Conservation (phyloP, 2,329 filamentous ascomycete genomes). For the Sphaerostilbella broomeana region DNA sequence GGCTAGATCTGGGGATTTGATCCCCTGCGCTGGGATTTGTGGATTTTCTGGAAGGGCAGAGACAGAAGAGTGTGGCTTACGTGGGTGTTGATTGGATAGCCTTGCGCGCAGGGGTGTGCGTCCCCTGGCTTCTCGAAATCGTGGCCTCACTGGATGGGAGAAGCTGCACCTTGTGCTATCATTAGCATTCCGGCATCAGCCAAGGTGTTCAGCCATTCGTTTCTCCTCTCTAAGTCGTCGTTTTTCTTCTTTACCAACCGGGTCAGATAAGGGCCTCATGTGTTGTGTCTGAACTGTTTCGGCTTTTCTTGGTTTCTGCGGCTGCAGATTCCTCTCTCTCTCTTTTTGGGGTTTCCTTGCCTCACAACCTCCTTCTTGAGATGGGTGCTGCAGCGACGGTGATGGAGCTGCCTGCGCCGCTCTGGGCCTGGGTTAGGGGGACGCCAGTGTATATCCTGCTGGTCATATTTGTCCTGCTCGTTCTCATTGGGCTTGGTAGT, state of each 20-base stretch:
- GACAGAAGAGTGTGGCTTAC: too few species aligned
- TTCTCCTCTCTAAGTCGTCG: neutral
- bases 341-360: constrained; percentile 5
- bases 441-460: constrained; percentile 35
- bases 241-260: neutral
- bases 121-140: constrained; percentile 1
- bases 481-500: constrained; percentile 29
- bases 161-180: neutral
- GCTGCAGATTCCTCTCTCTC: neutral
- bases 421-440: constrained; percentile 31
- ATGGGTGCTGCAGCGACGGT: constrained; percentile 18
- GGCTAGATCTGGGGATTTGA: too few species aligned
- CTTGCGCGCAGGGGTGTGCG: neutral
- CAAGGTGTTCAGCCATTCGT: neutral
- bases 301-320: constrained; percentile 8
- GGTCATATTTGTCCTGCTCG: constrained; percentile 27
- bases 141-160: constrained; percentile 7
- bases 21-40: too few species aligned
- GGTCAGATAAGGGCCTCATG: too few species aligned
- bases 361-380: neutral
- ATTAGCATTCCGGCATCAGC: constrained; percentile 4
- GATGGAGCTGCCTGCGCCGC: constrained; percentile 27
- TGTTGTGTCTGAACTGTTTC: too few species aligned
- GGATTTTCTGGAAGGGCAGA: too few species aligned
- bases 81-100: constrained; percentile 12